Evolutionary conservation across 2,329 filamentous ascomycete genomes (phyloP), one percentile per base, ranked within the genome.

Genomic region (Pestalotiopsis sp.): DNA sequence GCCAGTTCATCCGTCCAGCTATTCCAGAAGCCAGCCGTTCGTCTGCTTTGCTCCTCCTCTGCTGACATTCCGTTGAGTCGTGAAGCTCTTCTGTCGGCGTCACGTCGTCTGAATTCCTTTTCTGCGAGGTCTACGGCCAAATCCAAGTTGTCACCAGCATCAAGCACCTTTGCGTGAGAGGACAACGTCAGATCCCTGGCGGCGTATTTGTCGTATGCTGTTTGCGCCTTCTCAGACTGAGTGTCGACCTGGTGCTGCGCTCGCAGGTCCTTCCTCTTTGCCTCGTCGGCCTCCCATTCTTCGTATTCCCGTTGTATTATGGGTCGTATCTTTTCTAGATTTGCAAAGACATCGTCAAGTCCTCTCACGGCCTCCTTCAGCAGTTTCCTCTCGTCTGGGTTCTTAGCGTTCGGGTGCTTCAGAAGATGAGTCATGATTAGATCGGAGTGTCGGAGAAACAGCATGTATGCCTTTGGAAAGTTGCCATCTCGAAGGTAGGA

Each of bases 401-500:
- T 86, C 73, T 88, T 91, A 60, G 89, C 89, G 67, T 96, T 90
- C 1, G 95, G 94, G 74, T 98, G 96, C 4, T 31, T 36, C 1
- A 88, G 86, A 9, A 99, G 85, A 66, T 92, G 87, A 6, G 93
- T 88, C 36, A 97, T 83, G 27, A 97, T 88, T n/a, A 99, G 89
- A 66, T 91, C 87, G 11, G 94, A 94, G 81, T 97, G 94, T 73
- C 96, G 91, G 78, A 96, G 93, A n/a, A 97, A 88, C 69, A 98
- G 90, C 67, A 98, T 87, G 79, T 97, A 99, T 4, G 95, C 93
- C 76, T 96, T 92, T 74, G 94, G 90, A 72, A 94, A 90, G 80
- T 98, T 95, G 75, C 92, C 91, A 80, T 98, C 95, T 57, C 88
- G 87, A 75, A 96, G 87, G 77, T 97, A 97, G 74, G 95, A 93